Conservation (phyloP, 2,329 filamentous ascomycete species). For the Paecilomyces niveus region DNA sequence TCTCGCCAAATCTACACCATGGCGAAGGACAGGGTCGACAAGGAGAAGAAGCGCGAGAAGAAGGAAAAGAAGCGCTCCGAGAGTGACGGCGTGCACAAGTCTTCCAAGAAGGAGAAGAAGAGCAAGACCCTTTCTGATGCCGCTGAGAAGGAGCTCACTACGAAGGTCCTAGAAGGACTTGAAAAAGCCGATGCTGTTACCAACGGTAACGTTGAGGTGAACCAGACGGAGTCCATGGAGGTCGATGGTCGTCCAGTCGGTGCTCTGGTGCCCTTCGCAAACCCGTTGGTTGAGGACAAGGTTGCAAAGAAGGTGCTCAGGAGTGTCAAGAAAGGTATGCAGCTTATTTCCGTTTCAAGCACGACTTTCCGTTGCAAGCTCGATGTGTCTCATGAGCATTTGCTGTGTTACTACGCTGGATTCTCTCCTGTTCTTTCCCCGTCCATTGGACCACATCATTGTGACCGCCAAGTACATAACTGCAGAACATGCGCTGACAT, state of each 20-base stretch:
- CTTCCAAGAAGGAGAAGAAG: constrained; percentile 31
- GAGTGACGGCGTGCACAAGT: constrained; percentile 39
- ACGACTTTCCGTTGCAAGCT: too few species aligned
- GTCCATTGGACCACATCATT: background rate
- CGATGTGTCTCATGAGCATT: background rate
- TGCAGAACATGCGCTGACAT: background rate
- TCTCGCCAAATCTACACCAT: constrained; percentile 21
- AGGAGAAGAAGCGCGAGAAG: constrained; percentile 29
- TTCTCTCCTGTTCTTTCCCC: constrained; percentile 1
- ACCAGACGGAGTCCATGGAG: constrained; percentile 16
- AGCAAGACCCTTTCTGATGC: constrained; percentile 36
- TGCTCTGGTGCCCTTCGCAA: constrained; percentile 44
- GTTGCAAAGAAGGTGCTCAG: constrained; percentile 45
- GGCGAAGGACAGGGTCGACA: constrained; percentile 39
- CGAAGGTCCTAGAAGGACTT: constrained; percentile 28
- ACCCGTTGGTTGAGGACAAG: constrained; percentile 45
- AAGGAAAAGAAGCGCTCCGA: constrained; percentile 42
- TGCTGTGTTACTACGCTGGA: background rate
- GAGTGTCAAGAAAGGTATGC: constrained; percentile 45
- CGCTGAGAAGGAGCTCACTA: constrained; percentile 32
- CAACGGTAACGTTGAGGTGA: constrained; percentile 17
- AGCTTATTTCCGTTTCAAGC: background rate
- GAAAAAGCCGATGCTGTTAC: constrained; percentile 20
- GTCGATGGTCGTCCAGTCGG: constrained; percentile 32
- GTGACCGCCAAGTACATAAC: background rate